A percentile compares a stretch with the other conserved stretches of the same genome.
phyloP scores from a whole-genome alignment of 129 eudicot species.

The Ambrosia artemisiifolia region DNA sequence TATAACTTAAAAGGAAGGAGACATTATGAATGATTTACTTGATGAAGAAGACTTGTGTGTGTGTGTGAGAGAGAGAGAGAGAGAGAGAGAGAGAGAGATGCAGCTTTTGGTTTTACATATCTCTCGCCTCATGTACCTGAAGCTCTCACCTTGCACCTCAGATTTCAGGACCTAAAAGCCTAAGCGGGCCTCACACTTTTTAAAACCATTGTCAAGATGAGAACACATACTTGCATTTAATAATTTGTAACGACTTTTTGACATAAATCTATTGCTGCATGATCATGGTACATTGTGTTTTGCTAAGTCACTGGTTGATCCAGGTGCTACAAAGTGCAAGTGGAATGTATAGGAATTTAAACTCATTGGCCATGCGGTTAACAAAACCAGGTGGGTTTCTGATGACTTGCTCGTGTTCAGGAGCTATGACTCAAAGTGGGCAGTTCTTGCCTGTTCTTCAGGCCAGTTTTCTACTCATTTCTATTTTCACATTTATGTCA shows the following conservation, averaged over 20 bases:
- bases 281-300: slow-evolving; percentile 39
- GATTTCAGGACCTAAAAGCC: no score
- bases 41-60: no score
- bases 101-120: no score
- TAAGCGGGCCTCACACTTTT: no score
- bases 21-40: no score
- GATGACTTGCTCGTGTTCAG: slow-evolving; percentile 99
- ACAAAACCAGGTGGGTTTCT: slow-evolving; percentile 77
- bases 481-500: background rate
- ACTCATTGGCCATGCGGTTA: slow-evolving; percentile 79
- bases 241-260: background rate
- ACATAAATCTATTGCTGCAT: background rate
- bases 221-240: no score
- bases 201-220: no score
- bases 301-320: slow-evolving; percentile 10
- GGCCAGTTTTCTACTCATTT: slow-evolving; percentile 37
- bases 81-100: no score
- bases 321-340: slow-evolving; percentile 90
- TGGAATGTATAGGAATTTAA: slow-evolving; percentile 93
- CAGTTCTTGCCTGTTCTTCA: slow-evolving; percentile 66
- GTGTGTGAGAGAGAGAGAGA: no score
- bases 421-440: slow-evolving; percentile 99
- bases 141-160: no score
- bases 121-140: no score
- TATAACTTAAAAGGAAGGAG: no score